Base-by-base conservation (phyloP, 2,329 filamentous ascomycete genomes). In the Pseudogymnoascus sp. region DNA sequence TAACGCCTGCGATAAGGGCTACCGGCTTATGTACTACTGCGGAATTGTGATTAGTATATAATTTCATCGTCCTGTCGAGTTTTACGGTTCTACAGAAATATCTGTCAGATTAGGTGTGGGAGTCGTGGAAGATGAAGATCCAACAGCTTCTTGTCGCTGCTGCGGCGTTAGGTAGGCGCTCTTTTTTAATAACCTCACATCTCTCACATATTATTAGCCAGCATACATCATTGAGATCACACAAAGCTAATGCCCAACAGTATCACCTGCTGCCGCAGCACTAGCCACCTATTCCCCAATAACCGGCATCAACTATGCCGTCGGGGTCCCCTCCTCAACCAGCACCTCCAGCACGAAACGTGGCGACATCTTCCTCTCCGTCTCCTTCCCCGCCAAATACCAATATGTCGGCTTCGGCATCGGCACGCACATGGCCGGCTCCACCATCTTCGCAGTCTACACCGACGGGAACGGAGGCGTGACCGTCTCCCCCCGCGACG, bases 361-460 rank as follows among this genome's bases (percentile, higher is more conserved):
- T 15, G 82, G 83, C 21, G 80, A 84, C 65, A 80, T 87, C 61
- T 86, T 79, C 72, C 80, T 86, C 68, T 82, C 84, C 64, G 77
- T 87, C 60, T 79, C 77, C 53, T 81, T 80, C 2, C 82, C 84
- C 1, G 78, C 77, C 42, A 76, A 71, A 5, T 78, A 82, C 69
- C 72, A 79, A 72, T 87, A 81, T 80, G 77, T 84, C 35, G 80
- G 77, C 3, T 71, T 86, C 3, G 84, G 83, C 7, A 82, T 85
- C 70, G 84, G 84, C 26, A 74, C 67, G 1, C 66, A 71, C 19
- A 87, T 86, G 84, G 67, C 71, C 15, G 79, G 78, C 21, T 72
- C 83, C 5, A 84, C 84, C 70, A 85, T 87, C 56, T 85, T 86
- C 69, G 74, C 86, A 46, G 75, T 85, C 5, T 86, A 86, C 68